Evolutionary conservation across 352 stramenopile genomes (phyloP).

Genomic region (Globisporangium megalacanthum): DNA sequence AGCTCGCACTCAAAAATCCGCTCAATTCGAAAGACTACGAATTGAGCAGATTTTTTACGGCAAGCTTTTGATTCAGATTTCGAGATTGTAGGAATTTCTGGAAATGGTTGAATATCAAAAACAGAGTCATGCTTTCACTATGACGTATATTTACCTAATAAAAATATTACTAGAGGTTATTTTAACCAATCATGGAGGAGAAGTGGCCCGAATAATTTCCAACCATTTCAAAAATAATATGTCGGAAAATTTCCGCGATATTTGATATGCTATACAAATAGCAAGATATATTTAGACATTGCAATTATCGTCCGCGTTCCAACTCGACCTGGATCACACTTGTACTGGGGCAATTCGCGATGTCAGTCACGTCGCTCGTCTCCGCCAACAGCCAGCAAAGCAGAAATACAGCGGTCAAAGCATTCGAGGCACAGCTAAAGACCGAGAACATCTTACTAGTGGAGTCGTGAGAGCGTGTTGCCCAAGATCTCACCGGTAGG

Average conservation of each 20-base stretch:
- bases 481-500: background rate
- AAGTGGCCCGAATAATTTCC: background rate
- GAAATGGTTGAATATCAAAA: too few species aligned
- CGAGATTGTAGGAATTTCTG: too few species aligned
- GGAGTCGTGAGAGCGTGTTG: background rate
- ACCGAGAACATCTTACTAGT: background rate
- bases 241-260: background rate
- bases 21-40: too few species aligned
- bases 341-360: background rate
- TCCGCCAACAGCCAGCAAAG: background rate
- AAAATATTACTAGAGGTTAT: too few species aligned
- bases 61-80: too few species aligned
- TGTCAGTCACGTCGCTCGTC: background rate
- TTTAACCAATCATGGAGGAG: too few species aligned
- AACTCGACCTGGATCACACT: background rate
- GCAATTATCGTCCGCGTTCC: background rate
- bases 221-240: background rate
- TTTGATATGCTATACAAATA: too few species aligned
- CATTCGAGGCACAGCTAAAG: background rate
- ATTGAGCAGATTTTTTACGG: too few species aligned
- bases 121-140: too few species aligned
- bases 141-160: too few species aligned
- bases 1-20: too few species aligned
- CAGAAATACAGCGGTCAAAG: background rate
- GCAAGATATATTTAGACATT: background rate